Conservation (phyloP, 306 rosid species). For the Glycine tomentella region DNA sequence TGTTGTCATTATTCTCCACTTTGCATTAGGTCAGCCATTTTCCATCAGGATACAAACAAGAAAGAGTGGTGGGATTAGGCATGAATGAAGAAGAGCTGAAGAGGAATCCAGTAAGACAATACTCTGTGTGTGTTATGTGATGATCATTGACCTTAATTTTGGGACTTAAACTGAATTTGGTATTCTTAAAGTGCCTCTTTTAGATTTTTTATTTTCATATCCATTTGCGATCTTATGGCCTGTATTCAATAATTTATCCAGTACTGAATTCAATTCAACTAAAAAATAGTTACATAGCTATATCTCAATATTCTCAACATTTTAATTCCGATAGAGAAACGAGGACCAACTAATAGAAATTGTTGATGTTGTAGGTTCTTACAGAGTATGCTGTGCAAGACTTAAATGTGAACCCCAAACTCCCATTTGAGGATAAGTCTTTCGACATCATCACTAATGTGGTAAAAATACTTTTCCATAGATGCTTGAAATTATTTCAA, state of each 20-base stretch:
- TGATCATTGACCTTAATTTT: conserved; percentile 8
- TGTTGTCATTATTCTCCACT: conserved; percentile 31
- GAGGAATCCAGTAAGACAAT: conserved; percentile 62
- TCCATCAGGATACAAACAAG: conserved; percentile 87
- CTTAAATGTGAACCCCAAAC: conserved; percentile 73
- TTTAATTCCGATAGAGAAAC: conserved; percentile 21
- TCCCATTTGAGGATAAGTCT: conserved; percentile 78
- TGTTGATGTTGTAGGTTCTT: conserved; percentile 66
- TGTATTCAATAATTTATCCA: conserved; percentile 17
- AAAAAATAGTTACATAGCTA: conserved; percentile 20
- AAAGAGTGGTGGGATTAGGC: conserved; percentile 73
- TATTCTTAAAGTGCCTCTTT: background rate
- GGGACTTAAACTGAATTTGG: conserved; percentile 14
- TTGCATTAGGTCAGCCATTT: conserved; percentile 83
- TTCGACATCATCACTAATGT: conserved; percentile 78
- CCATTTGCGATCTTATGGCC: background rate
- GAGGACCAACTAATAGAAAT: conserved; percentile 21
- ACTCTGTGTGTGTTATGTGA: conserved; percentile 28
- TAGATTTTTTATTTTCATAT: conserved; percentile 11
- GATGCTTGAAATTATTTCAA: conserved; percentile 24
- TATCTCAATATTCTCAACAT: conserved; percentile 6
- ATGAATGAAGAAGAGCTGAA: conserved; percentile 86
- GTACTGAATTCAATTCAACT: background rate
- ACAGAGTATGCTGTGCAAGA: conserved; percentile 72
- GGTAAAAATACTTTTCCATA: conserved; percentile 51